A percentile compares a stretch with the other conserved stretches of the same genome.
phyloP scores from a whole-genome alignment of 1,139 yeast species.

The Candida sp. region DNA sequence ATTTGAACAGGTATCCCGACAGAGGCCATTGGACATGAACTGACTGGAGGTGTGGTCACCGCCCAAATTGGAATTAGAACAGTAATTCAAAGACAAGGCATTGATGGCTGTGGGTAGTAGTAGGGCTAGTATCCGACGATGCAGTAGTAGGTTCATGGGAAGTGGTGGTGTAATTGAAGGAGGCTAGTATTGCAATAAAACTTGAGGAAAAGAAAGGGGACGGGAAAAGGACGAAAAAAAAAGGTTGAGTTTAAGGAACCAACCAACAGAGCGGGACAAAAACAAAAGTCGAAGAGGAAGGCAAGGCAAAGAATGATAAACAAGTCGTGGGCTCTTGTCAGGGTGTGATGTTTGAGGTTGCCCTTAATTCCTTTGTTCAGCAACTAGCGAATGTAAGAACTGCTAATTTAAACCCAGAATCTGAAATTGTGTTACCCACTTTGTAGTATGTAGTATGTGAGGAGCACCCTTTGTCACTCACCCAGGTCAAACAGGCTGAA shows the following conservation, averaged over 20 bases:
- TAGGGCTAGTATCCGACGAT: background rate
- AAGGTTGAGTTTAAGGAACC: background rate
- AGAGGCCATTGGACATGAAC: constrained; percentile 58
- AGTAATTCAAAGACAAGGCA: constrained; percentile 29
- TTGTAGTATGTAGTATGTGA: too few species aligned
- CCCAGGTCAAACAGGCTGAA: background rate
- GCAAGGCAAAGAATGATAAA: background rate
- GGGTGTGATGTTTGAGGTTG: too few species aligned
- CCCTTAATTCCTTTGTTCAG: background rate
- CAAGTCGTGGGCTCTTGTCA: background rate
- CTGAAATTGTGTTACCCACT: background rate
- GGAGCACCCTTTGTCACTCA: background rate
- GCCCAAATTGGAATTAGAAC: constrained; percentile 48
- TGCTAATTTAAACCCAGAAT: background rate
- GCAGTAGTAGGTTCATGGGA: background rate
- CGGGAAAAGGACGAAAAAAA: background rate
- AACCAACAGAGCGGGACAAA: background rate
- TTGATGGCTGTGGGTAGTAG: background rate
- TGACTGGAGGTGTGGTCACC: constrained; percentile 22
- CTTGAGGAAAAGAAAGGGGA: background rate
- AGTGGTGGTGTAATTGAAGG: too few species aligned
- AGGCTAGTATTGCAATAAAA: too few species aligned
- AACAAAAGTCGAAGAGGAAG: background rate
- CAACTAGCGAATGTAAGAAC: background rate
- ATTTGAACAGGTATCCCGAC: constrained; percentile 47